Conservation (phyloP, 2,329 filamentous ascomycete species). For the Cytospora piceae region DNA sequence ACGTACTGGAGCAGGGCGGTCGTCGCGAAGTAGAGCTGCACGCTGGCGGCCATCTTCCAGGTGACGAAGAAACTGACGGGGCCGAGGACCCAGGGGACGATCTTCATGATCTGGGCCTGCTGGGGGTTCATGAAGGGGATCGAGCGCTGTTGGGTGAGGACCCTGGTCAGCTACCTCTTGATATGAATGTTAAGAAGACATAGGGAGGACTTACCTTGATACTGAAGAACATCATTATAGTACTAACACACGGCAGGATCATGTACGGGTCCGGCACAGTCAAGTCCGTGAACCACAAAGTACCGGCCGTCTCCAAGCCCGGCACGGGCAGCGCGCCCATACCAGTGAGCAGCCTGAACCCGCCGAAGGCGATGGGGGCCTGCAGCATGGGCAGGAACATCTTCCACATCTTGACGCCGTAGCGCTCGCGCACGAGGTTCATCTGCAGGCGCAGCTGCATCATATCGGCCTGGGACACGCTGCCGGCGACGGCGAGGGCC, state of each 20-base stretch:
- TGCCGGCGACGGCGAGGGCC: conserved; percentile 39
- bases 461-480: conserved; percentile 50
- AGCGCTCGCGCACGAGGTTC: conserved; percentile 51
- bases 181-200: accelerated
- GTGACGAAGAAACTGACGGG: conserved; percentile 49
- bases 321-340: conserved; percentile 84
- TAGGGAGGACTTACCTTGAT: conserved; percentile 56
- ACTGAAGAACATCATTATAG: conserved; percentile 58
- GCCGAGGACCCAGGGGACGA: conserved; percentile 42
- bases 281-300: conserved; percentile 80
- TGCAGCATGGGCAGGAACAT: conserved; percentile 59
- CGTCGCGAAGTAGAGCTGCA: conserved; percentile 66
- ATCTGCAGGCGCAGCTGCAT: conserved; percentile 54
- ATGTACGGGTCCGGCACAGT: conserved; percentile 77
- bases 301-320: conserved; percentile 69
- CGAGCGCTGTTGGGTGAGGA: conserved; percentile 35
- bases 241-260: conserved; percentile 68
- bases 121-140: conserved; percentile 40
- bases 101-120: conserved; percentile 38
- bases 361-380: conserved; percentile 75
- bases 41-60: conserved; percentile 47
- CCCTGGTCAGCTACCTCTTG: conserved; percentile 9
- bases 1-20: conserved; percentile 42
- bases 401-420: conserved; percentile 57
- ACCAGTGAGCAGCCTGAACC: conserved; percentile 74